Percentiles rank a stretch among this genome's conserved stretches.
Evolutionary conservation across 768 basidiomycete species (phyloP).

Genomic region (Leccinum uliginosum): DNA sequence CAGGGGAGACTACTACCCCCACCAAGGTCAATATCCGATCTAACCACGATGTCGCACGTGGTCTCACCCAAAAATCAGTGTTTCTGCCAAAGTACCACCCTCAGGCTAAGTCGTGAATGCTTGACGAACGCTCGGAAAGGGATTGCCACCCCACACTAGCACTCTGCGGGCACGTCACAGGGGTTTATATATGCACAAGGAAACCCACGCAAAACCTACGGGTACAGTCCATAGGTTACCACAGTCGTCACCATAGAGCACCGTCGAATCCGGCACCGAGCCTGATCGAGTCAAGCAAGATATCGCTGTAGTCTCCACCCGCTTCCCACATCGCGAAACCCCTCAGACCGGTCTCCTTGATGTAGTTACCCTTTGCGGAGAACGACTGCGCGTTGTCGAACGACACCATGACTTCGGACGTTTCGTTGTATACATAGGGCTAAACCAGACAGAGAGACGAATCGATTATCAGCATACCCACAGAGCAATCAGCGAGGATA

Average conservation of each 20-base stretch:
- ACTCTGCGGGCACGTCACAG: not conserved
- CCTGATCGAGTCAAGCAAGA: slow-evolving; percentile 53
- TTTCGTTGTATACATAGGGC: slow-evolving; percentile 62
- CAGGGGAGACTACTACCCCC: too few species aligned
- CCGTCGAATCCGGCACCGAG: not conserved
- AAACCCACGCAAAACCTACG: not conserved
- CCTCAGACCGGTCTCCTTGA: slow-evolving; percentile 44
- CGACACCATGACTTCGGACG: slow-evolving; percentile 50
- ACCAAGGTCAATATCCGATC: too few species aligned
- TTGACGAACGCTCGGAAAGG: too few species aligned
- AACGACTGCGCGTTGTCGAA: slow-evolving; percentile 61
- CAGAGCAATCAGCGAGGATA: not conserved
- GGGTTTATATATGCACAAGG: not conserved
- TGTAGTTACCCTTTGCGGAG: slow-evolving; percentile 53
- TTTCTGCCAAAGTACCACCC: too few species aligned
- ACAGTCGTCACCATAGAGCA: not conserved
- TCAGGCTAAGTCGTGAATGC: too few species aligned
- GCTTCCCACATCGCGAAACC: slow-evolving; percentile 74
- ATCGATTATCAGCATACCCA: not conserved
- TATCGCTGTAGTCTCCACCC: slow-evolving; percentile 57
- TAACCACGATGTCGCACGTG: too few species aligned
- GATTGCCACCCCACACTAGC: too few species aligned
- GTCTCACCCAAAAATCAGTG: too few species aligned
- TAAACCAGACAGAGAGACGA: slow-evolving; percentile 20
- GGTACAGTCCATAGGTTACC: not conserved